Evolutionary conservation across 2,329 filamentous ascomycete genomes (phyloP), one percentile per base, ranked within the genome.

Genomic region (Hysterium pulicare): DNA sequence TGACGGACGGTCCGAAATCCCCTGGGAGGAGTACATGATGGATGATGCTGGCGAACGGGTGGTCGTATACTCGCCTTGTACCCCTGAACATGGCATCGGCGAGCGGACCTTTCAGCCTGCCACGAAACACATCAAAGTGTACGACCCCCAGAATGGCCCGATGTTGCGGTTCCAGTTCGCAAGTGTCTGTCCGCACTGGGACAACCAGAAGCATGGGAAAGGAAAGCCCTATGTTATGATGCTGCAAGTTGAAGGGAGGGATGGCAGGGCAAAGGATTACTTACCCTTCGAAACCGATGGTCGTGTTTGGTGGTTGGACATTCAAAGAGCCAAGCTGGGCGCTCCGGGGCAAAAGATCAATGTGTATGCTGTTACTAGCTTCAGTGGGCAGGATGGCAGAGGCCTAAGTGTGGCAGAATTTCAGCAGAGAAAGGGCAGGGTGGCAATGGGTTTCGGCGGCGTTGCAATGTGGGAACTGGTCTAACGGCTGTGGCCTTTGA

Each of bases 151-250:
- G 4, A 52, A 43, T 15, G 47, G 60, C 54, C 58, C 59, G 3
- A 56, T 60, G 30, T 76, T 93, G 21, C 80, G 87, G 13, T 95
- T 97, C 68, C 84, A 87, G 57, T 90, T 95, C 59, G 79, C 79
- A 40, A 85, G 86, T 45, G 59, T 84, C 9, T 97, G 91, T 62
- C 79, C 82, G 57, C 91, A 97, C 64, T 95, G 87, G 87, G 82
- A 82, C 33, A 73, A 83, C n/a, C 77, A 83, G 50, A 77, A 76
- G 47, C 76, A 86, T 49, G 86, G 85, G 1, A 68, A 73, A 41
- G 84, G 83, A 1, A 79, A 77, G 46, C 76, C 81, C 33, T 86
- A 83, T 44, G 70, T 90, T 33, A 81, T 91, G 57, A 69, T 93
- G 13, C 70, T 95, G 15, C 76, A 76, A 42, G 76, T 88, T 21